Percentiles rank a stretch among this genome's conserved stretches.
These are phyloP conservation scores for Entophlyctis helioformis DNA, from an alignment of 192 early-diverging fungal genomes.

Conservation along the genomic window DNA sequence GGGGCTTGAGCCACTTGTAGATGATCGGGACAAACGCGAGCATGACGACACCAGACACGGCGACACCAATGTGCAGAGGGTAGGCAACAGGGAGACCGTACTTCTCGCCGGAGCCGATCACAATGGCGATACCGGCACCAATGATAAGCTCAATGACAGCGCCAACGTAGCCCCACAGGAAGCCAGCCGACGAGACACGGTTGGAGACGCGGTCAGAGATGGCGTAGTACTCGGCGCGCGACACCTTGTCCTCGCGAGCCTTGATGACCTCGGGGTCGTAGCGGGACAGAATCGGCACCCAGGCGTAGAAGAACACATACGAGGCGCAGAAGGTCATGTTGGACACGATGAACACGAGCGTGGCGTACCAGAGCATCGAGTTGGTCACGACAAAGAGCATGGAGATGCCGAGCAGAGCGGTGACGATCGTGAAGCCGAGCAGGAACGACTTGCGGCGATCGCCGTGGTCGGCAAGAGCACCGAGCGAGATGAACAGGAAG, in stretches of 20 bases:
- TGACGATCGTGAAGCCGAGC: slow-evolving; percentile 5
- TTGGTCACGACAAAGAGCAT: slow-evolving; percentile 1
- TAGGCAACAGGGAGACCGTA: slow-evolving; percentile 9
- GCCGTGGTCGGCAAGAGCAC: slow-evolving; percentile 27
- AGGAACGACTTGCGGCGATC: slow-evolving; percentile 10
- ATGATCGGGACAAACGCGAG: slow-evolving; percentile 5
- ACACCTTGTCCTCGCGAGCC: not conserved
- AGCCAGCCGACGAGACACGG: slow-evolving; percentile 9
- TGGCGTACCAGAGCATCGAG: not conserved
- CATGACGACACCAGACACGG: slow-evolving; percentile 13
- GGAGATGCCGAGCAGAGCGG: slow-evolving; percentile 2
- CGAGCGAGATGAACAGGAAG: slow-evolving; percentile 15
- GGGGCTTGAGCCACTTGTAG: slow-evolving; percentile 1
- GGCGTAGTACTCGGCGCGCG: not conserved
- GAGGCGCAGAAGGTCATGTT: slow-evolving; percentile 1
- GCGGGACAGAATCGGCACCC: slow-evolving; percentile 4
- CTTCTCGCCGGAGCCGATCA: not conserved
- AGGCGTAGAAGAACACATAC: slow-evolving; percentile 10
- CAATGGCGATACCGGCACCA: slow-evolving; percentile 2
- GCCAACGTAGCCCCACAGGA: slow-evolving; percentile 8
- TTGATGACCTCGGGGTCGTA: slow-evolving; percentile 6
- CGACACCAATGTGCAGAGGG: slow-evolving; percentile 11
- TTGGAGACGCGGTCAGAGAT: slow-evolving; percentile 9
- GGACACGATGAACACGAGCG: slow-evolving; percentile 1
- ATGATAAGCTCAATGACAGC: slow-evolving; percentile 10